Evolutionary conservation across 306 rosid genomes (phyloP), one percentile per base, ranked within the genome.

Genomic region (Prunus davidiana): DNA sequence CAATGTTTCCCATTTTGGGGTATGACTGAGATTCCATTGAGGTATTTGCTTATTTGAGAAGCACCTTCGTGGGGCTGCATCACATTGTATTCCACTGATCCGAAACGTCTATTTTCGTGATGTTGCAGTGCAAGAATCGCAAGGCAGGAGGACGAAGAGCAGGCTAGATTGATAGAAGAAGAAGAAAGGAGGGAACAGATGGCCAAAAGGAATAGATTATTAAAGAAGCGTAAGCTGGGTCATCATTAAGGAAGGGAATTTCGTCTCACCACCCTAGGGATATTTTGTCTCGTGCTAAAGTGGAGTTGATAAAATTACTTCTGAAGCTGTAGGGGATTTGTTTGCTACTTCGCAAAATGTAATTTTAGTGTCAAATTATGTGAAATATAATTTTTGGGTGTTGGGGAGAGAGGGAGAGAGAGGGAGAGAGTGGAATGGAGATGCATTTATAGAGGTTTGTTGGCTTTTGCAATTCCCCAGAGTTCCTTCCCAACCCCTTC

Each of bases 101-200:
- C 2, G 2, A 38, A 38, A 38, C 2, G 43, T 38, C 43, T 62
- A 11, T 30, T 45, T 9, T 25, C 69, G 69, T 77, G 46, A 50
- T 78, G 45, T 63, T 63, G 49, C 76, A 90, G 97, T 85, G 84
- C 73, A 3, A 32, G 0, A 82, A 85, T 90, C 49, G 97, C 82
- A 6, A 82, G 10, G 75, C 2, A 61, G 83, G 97, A 92, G 82
- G 97, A 92, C 67, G 97, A 90, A 63, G 90, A 88, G 82, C 84
- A 90, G 78, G 77, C 82, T 18, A 70, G 79, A 47, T 5, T 66
- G 80, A 71, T 72, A 25, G 89, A 73, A 80, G 73, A 68, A 27
- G 67, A 63, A 63, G 67, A 63, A 16, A 30, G 43, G 67, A 63
- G 67, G 67, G 45, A 63, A 63, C 22, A n/a, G 45, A 28, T 60